Conservation (phyloP, 2,329 filamentous ascomycete genomes). For the Epichloe amarillans region DNA sequence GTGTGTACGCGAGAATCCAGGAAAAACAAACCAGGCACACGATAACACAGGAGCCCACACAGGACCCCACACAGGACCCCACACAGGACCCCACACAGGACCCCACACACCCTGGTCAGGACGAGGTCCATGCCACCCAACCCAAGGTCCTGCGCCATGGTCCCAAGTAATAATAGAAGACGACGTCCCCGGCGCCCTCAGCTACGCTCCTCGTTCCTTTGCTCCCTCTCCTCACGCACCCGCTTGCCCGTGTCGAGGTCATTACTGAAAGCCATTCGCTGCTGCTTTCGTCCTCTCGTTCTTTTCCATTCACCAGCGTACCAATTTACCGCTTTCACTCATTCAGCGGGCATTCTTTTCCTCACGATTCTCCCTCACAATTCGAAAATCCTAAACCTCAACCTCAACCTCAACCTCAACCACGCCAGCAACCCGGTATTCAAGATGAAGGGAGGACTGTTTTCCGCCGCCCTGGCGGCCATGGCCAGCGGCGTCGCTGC, state of each 20-base stretch:
- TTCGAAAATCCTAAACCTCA: slow-evolving; percentile 1
- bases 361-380: slow-evolving; percentile 7
- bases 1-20: neutral
- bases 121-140: neutral
- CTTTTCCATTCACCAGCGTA: slow-evolving; percentile 29
- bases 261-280: slow-evolving; percentile 32
- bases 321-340: slow-evolving; percentile 56
- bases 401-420: neutral
- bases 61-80: neutral
- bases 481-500: slow-evolving; percentile 43
- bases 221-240: slow-evolving; percentile 27
- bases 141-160: neutral
- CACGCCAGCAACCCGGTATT: slow-evolving; percentile 14
- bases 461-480: slow-evolving; percentile 52
- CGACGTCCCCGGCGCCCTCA: neutral
- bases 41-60: neutral
- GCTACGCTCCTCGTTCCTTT: slow-evolving; percentile 19
- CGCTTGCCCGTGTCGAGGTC: slow-evolving; percentile 32
- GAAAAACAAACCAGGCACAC: neutral
- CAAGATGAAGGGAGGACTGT: slow-evolving; percentile 63
- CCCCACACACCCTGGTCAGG: neutral
- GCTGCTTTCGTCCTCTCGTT: slow-evolving; percentile 38
- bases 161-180: slow-evolving; percentile 22
- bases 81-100: neutral
- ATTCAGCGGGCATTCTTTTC: slow-evolving; percentile 69